phyloP scores from a whole-genome alignment of 2,329 filamentous ascomycete genomes.

The Coniochaeta ligniaria region DNA sequence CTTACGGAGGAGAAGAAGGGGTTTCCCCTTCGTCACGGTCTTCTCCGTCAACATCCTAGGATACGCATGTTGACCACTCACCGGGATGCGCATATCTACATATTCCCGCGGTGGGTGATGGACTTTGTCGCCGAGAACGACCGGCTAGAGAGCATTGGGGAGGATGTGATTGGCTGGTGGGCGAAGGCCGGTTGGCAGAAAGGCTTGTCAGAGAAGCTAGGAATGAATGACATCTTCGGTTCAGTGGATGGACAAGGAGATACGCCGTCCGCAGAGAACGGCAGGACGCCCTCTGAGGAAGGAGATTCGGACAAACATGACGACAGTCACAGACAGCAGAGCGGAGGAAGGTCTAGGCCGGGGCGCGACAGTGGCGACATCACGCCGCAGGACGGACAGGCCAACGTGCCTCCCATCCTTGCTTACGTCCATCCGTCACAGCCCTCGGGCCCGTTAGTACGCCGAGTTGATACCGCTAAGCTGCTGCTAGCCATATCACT shows the following conservation, averaged over 20 bases:
- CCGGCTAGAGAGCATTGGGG: constrained; percentile 77
- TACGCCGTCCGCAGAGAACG: constrained; percentile 16
- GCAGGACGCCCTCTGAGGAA: constrained; percentile 4
- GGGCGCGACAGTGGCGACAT: constrained; percentile 7
- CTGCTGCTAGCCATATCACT: constrained; percentile 77
- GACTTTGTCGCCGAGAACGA: constrained; percentile 76
- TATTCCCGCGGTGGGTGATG: constrained; percentile 87
- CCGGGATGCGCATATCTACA: constrained; percentile 88
- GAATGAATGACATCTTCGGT: constrained; percentile 58
- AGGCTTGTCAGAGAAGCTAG: constrained; percentile 71
- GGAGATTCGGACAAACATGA: not conserved
- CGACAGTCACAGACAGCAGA: not conserved
- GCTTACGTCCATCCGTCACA: constrained; percentile 70
- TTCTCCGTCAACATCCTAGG: constrained; percentile 67
- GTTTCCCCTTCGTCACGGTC: constrained; percentile 66
- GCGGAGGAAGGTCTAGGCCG: not conserved
- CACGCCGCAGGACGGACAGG: constrained; percentile 15
- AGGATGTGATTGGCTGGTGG: constrained; percentile 93
- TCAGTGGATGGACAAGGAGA: constrained; percentile 16
- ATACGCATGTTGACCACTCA: constrained; percentile 77
- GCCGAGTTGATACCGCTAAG: constrained; percentile 81
- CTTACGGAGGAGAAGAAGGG: constrained; percentile 67
- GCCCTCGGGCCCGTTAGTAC: constrained; percentile 57
- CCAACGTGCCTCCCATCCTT: constrained; percentile 61
- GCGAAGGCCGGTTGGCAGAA: constrained; percentile 89